phyloP scores from a whole-genome alignment of 179 eudicot genomes.

The Gypsophila paniculata region DNA sequence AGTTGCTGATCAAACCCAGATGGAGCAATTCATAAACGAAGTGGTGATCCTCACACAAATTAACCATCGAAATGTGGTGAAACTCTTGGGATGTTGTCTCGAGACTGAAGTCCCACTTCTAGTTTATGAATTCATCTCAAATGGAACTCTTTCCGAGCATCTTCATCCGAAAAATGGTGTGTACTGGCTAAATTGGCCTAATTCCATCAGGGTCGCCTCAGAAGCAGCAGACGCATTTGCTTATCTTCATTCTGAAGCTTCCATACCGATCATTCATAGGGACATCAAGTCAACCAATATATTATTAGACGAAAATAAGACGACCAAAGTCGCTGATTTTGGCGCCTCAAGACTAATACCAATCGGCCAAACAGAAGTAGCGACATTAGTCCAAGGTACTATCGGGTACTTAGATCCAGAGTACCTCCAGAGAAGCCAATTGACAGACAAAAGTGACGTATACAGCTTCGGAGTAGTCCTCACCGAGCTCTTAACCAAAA shows the following conservation, averaged over 20 bases:
- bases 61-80: conserved; percentile 15
- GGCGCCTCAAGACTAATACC: conserved; percentile 21
- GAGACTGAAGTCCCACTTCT: conserved; percentile 34
- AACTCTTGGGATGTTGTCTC: conserved; percentile 21
- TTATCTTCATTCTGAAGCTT: conserved; percentile 22
- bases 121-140: conserved; percentile 28
- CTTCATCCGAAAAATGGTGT: conserved; percentile 3
- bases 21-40: conserved; percentile 32
- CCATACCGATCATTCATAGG: conserved; percentile 20
- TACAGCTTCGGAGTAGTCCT: conserved; percentile 30
- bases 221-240: conserved; percentile 23
- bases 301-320: conserved; percentile 11
- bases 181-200: conserved; percentile 21
- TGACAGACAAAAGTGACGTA: conserved; percentile 26
- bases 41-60: conserved; percentile 21
- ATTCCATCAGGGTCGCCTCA: conserved; percentile 19
- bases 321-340: conserved; percentile 15
- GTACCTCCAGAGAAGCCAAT: conserved; percentile 15
- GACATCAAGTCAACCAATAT: conserved; percentile 20
- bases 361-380: conserved; percentile 8
- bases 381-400: conserved; percentile 23
- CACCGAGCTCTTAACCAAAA: conserved; percentile 23
- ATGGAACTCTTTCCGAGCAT: conserved; percentile 31
- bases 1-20: conserved; percentile 17
- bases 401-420: conserved; percentile 23